Conservation (phyloP, 2,329 filamentous ascomycete species). For the Fusarium mundagurra region DNA sequence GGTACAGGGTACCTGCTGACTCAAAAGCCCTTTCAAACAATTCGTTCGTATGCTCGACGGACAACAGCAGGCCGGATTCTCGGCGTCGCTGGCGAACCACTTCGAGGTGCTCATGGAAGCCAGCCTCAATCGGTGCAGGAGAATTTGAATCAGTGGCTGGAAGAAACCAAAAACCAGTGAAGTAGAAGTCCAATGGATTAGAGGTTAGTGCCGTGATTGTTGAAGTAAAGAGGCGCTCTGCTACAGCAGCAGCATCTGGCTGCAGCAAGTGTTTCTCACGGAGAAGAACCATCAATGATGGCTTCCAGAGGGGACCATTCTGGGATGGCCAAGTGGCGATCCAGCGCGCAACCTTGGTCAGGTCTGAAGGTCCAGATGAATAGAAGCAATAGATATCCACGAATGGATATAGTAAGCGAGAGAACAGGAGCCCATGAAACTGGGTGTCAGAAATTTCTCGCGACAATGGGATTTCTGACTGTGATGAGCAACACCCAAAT, state of each 20-base stretch:
- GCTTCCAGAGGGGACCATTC: not conserved
- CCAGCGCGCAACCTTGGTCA: slow-evolving; percentile 11
- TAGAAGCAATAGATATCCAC: slow-evolving; percentile 1
- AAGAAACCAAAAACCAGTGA: not conserved
- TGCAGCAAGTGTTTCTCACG: not conserved
- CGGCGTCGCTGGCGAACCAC: not conserved
- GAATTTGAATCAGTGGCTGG: not conserved
- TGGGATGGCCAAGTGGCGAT: slow-evolving; percentile 7
- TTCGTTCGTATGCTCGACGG: not conserved
- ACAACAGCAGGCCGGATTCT: not conserved
- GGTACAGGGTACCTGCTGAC: not conserved
- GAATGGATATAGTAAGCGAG: slow-evolving; percentile 4
- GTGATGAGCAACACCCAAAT: not conserved
- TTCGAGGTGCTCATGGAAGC: not conserved
- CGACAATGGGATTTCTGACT: not conserved
- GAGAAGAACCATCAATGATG: not conserved
- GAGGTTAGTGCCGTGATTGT: not conserved
- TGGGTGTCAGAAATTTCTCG: not conserved
- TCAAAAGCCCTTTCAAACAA: not conserved
- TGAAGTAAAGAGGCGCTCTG: not conserved
- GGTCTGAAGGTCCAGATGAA: slow-evolving; percentile 2
- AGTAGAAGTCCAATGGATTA: not conserved
- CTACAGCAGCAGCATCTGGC: not conserved
- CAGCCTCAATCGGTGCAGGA: not conserved
- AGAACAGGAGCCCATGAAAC: not conserved